Conservation (phyloP, 2,329 filamentous ascomycete species). For the Claviceps sp. region DNA sequence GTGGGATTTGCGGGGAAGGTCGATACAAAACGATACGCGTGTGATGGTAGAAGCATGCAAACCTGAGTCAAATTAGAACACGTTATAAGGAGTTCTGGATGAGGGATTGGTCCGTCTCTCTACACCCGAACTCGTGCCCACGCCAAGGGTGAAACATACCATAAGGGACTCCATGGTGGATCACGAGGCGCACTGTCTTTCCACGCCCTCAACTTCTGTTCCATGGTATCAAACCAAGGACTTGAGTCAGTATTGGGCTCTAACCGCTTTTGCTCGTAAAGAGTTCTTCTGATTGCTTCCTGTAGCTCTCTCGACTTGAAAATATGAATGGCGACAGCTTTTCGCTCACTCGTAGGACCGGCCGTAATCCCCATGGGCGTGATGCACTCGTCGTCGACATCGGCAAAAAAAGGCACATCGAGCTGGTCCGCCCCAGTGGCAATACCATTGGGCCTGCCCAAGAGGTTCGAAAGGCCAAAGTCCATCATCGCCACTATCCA, state of each 20-base stretch:
- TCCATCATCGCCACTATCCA: constrained; percentile 89
- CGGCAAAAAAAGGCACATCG: constrained; percentile 73
- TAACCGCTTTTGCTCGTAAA: constrained; percentile 73
- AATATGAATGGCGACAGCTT: constrained; percentile 82
- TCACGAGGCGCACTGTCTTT: constrained; percentile 60
- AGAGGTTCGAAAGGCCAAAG: constrained; percentile 70
- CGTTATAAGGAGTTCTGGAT: too few species aligned
- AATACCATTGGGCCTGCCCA: constrained; percentile 78
- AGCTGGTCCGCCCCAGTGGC: constrained; percentile 71
- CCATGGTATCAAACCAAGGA: constrained; percentile 77
- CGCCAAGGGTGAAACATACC: constrained; percentile 37
- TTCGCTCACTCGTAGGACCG: constrained; percentile 64
- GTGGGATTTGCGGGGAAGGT: constrained; percentile 82
- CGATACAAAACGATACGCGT: constrained; percentile 82
- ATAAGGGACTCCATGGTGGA: constrained; percentile 59
- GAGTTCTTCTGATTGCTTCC: constrained; percentile 69
- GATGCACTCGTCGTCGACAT: constrained; percentile 73
- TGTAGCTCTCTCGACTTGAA: constrained; percentile 83
- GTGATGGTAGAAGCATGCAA: constrained; percentile 60
- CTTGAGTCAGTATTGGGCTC: constrained; percentile 69
- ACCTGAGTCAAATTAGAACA: constrained; percentile 28
- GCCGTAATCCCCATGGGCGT: constrained; percentile 60
- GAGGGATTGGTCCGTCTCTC: too few species aligned
- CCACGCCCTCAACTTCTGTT: constrained; percentile 69
- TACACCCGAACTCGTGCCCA: neutral